Evolutionary conservation across 2,329 filamentous ascomycete species (phyloP).

Genomic region (Cordyceps pruinosa): DNA sequence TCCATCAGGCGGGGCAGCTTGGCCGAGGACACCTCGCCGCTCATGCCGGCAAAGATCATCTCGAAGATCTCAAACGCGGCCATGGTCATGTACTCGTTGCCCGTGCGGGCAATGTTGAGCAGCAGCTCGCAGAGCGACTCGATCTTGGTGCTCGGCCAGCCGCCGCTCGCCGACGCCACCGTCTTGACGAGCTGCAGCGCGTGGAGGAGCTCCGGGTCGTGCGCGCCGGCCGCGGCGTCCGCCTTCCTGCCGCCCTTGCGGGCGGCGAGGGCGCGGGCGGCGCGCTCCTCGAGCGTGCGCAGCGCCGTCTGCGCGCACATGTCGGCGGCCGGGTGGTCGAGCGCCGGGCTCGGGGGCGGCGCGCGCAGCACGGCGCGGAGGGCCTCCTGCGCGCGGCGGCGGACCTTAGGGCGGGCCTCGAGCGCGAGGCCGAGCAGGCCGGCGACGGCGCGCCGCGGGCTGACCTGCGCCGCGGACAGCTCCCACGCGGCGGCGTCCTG

Average conservation of each 20-base stretch:
- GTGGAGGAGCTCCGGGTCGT: conserved; percentile 84
- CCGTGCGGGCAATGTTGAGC: conserved; percentile 79
- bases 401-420: conserved; percentile 85
- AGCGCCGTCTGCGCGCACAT: conserved; percentile 92
- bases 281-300: conserved; percentile 69
- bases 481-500: conserved; percentile 88
- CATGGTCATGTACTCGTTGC: conserved; percentile 94
- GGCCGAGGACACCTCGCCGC: conserved; percentile 75
- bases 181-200: conserved; percentile 88
- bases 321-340: conserved; percentile 91
- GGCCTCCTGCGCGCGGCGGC: conserved; percentile 88
- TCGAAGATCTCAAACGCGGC: conserved; percentile 96
- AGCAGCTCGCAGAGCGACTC: conserved; percentile 85
- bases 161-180: conserved; percentile 76
- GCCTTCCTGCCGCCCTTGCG: conserved; percentile 59
- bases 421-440: conserved; percentile 78
- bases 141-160: conserved; percentile 95
- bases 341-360: conserved; percentile 80
- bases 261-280: conserved; percentile 52
- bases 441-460: conserved; percentile 79
- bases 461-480: conserved; percentile 72
- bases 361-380: conserved; percentile 74
- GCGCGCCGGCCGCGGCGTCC: conserved; percentile 43
- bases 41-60: conserved; percentile 89
- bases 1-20: conserved; percentile 87